Evolutionary conservation across 2,329 filamentous ascomycete species (phyloP).

Genomic region (Fusarium solani-melongenae): DNA sequence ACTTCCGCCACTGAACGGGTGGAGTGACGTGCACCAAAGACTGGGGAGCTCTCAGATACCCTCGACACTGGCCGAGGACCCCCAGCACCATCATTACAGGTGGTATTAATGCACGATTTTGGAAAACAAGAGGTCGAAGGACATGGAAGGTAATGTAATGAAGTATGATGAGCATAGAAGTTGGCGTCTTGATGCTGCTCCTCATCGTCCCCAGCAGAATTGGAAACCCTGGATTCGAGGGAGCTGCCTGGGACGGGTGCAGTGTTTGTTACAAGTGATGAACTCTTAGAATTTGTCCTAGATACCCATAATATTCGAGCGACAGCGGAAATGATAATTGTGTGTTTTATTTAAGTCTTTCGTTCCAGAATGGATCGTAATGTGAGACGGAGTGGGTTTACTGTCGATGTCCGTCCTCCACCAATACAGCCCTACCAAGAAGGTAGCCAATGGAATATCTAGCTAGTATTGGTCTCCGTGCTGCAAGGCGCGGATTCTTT

Average conservation of each 20-base stretch:
- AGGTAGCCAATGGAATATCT: not conserved
- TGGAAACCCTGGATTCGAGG: not conserved
- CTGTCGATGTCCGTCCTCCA: not conserved
- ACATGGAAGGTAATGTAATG: not conserved
- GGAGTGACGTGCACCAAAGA: conserved; percentile 9
- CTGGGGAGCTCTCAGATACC: conserved; percentile 11
- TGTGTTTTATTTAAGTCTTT: not conserved
- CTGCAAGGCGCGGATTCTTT: not conserved
- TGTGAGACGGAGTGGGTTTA: not conserved
- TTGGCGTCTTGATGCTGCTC: not conserved
- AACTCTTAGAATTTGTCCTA: conserved; percentile 7
- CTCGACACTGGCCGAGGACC: conserved; percentile 21
- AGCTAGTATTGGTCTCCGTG: not conserved
- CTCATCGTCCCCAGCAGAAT: not conserved
- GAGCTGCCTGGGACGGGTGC: not conserved
- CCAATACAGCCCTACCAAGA: not conserved
- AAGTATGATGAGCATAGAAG: not conserved
- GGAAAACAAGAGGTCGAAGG: not conserved
- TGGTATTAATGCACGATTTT: conserved; percentile 15
- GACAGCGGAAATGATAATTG: conserved; percentile 4
- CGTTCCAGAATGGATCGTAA: not conserved
- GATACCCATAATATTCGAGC: conserved; percentile 24
- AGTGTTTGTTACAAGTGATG: conserved; percentile 7
- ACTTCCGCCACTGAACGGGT: conserved; percentile 9
- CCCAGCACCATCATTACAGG: conserved; percentile 4